Conservation (phyloP, 2,329 filamentous ascomycete species). For the Colletotrichum chlorophyti region DNA sequence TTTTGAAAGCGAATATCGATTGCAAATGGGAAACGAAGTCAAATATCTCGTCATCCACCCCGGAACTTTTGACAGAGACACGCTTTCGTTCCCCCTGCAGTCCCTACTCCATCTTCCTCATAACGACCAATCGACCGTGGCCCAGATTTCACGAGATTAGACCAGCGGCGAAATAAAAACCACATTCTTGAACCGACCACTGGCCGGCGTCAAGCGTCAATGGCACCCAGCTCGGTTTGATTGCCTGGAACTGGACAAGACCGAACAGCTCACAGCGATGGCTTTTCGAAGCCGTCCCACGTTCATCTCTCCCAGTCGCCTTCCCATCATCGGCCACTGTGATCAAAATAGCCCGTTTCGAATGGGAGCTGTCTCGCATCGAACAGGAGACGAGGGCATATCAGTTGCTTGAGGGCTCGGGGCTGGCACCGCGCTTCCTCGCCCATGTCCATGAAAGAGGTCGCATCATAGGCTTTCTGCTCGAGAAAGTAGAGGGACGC, state of each 20-base stretch:
- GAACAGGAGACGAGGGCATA: slow-evolving; percentile 40
- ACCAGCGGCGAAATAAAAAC: slow-evolving; percentile 35
- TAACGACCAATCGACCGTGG: slow-evolving; percentile 35
- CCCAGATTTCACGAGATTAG: slow-evolving; percentile 33
- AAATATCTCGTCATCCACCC: slow-evolving; percentile 35
- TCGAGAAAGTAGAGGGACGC: slow-evolving; percentile 41
- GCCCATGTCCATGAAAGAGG: slow-evolving; percentile 42
- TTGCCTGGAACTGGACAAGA: slow-evolving; percentile 35
- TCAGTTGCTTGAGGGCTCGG: slow-evolving; percentile 35
- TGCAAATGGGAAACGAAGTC: slow-evolving; percentile 33
- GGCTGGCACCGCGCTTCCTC: slow-evolving; percentile 42
- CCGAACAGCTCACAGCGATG: slow-evolving; percentile 34
- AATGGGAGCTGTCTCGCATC: slow-evolving; percentile 41
- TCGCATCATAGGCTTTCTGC: slow-evolving; percentile 42
- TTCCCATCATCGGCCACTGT: slow-evolving; percentile 12
- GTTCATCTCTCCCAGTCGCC: slow-evolving; percentile 28
- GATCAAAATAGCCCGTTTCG: slow-evolving; percentile 42
- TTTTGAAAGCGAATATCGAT: slow-evolving; percentile 34
- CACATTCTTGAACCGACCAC: slow-evolving; percentile 32
- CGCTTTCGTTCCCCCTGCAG: slow-evolving; percentile 33
- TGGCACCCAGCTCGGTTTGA: slow-evolving; percentile 36
- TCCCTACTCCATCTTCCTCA: slow-evolving; percentile 34
- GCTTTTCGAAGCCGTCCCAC: slow-evolving; percentile 34
- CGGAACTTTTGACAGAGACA: slow-evolving; percentile 34
- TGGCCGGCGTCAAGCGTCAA: slow-evolving; percentile 33